phyloP scores from a whole-genome alignment of 768 basidiomycete genomes.

The Nevesoporus exiguus region DNA sequence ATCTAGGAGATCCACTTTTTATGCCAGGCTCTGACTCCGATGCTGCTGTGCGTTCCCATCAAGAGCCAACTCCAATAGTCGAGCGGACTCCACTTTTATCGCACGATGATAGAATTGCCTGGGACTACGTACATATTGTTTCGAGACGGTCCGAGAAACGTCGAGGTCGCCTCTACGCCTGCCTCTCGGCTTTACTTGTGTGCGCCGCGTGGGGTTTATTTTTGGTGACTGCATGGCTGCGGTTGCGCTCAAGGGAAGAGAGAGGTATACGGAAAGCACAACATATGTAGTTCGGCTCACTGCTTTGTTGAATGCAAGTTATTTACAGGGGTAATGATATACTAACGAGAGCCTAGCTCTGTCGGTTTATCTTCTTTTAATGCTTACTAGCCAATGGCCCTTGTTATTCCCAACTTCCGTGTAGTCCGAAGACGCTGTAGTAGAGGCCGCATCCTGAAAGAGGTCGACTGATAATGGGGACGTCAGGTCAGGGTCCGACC shows the following conservation, averaged over 20 bases:
- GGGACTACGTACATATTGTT: conserved; percentile 14
- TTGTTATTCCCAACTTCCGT: conserved; percentile 31
- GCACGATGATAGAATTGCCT: background rate
- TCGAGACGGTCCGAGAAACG: conserved; percentile 35
- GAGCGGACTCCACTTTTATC: conserved; percentile 18
- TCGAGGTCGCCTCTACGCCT: conserved; percentile 51
- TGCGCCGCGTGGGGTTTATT: conserved; percentile 61
- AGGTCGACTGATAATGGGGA: conserved; percentile 23
- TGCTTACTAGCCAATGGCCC: conserved; percentile 33
- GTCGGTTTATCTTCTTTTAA: conserved; percentile 17
- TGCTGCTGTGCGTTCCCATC: background rate
- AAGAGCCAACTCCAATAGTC: background rate
- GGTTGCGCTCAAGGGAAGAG: conserved; percentile 45
- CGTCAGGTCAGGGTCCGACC: conserved; percentile 8
- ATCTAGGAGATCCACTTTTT: conserved; percentile 9
- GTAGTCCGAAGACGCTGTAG: conserved; percentile 30
- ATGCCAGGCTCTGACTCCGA: background rate
- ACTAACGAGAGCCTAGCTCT: background rate
- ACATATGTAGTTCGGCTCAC: background rate
- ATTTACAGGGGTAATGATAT: background rate
- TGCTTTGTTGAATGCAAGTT: background rate
- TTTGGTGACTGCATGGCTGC: conserved; percentile 56
- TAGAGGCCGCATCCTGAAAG: conserved; percentile 25
- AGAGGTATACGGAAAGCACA: conserved; percentile 12
- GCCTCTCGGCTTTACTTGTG: conserved; percentile 41